Percentiles rank a stretch among this genome's conserved stretches.
These are phyloP conservation scores for Tolypocladium inflatum DNA, from an alignment of 2,329 filamentous ascomycete genomes.

Conservation along the genomic window DNA sequence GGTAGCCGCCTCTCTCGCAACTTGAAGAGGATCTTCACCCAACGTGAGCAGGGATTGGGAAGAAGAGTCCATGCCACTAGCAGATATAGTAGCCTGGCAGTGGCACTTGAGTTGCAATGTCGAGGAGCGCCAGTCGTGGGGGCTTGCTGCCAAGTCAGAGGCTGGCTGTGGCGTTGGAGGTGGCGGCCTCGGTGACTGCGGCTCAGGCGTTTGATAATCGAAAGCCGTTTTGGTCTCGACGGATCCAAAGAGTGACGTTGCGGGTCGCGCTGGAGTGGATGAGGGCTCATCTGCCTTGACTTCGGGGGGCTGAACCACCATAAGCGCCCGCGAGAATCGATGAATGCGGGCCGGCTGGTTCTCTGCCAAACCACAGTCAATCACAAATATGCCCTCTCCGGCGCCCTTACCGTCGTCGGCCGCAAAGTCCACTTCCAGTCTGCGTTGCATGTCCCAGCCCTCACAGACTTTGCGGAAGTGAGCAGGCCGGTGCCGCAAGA, in stretches of 20 bases:
- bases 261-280: slow-evolving; percentile 2
- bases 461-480: slow-evolving; percentile 71
- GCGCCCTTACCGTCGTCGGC: slow-evolving; percentile 66
- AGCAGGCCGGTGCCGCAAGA: slow-evolving; percentile 60
- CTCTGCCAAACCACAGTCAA: slow-evolving; percentile 62
- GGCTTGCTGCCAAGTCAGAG: slow-evolving; percentile 4
- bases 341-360: slow-evolving; percentile 33
- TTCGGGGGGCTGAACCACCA: slow-evolving; percentile 7
- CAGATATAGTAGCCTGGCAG: slow-evolving; percentile 53
- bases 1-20: slow-evolving; percentile 34
- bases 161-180: slow-evolving; percentile 13
- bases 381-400: slow-evolving; percentile 67
- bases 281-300: slow-evolving; percentile 1
- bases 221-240: slow-evolving; percentile 1
- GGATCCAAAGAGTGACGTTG: slow-evolving; percentile 21
- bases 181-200: slow-evolving; percentile 11
- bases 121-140: slow-evolving; percentile 21
- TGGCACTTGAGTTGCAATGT: slow-evolving; percentile 43
- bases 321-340: slow-evolving; percentile 31
- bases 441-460: slow-evolving; percentile 87
- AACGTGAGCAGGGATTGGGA: slow-evolving; percentile 60
- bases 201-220: slow-evolving; percentile 6
- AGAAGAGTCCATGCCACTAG: slow-evolving; percentile 65
- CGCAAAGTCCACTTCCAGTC: slow-evolving; percentile 81
- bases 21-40: slow-evolving; percentile 64